Evolutionary conservation across 1,139 yeast species (phyloP), one percentile per base, ranked within the genome.

Genomic region (Candida smagusa): DNA sequence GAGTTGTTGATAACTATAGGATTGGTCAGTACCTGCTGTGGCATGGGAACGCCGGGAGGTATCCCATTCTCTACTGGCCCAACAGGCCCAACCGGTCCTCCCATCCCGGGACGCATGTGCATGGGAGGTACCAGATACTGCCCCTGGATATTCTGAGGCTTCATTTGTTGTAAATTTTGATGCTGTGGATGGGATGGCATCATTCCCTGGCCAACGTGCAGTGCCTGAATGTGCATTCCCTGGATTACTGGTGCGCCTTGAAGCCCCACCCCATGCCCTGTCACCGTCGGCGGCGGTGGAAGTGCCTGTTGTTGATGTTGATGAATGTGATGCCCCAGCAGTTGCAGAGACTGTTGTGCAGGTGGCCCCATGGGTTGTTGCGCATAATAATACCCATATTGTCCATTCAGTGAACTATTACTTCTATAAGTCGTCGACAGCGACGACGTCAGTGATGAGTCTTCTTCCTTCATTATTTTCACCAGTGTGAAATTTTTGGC

Each of bases 361-460:
- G 27, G 12, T 9, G 11, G 11, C 6, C 3, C 27, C 6, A 24
- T 24, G 3, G 6, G 6, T n/a, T 23, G 26, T 23, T 9, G 26
- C 6, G 6, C 11, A 23, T 9, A 23, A 23, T 23, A 23, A 23
- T 4, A 23, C 26, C 11, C 11, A 6, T 23, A 23, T 9, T 4
- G 6, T n/a, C 25, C 12, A 4, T 16, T 30, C 32, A 16, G 32
- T 19, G 32, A 30, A 22, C 32, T 19, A n/a, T 19, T 9, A 8
- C 32, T 19, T 9, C 19, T 8, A 11, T 19, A 19, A 5, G 16
- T 11, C 9, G 16, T 30, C 3, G 34, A 23, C 9, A 26, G 33
- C 24, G 34, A 26, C 12, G 38, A 35, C 13, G 28, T 30, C 38
- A 30, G 38, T 24, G 38, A 31, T 7, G 16, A 19, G 11, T 30